phyloP scores from a whole-genome alignment of 2,329 filamentous ascomycete genomes.

The Calonectria naviculata region DNA sequence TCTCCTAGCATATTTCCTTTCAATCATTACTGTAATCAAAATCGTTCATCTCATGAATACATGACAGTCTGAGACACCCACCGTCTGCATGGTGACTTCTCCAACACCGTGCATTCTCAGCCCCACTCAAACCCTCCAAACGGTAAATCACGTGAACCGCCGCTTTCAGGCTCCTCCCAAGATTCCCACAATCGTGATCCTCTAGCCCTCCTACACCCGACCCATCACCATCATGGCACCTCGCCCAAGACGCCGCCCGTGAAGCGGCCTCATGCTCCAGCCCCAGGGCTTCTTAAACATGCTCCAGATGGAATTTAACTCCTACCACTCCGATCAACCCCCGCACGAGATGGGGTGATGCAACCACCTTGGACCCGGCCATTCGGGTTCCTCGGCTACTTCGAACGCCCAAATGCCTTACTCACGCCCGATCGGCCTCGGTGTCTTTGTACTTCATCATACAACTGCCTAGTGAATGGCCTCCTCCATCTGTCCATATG shows the following conservation, averaged over 20 bases:
- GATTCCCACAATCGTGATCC: slow-evolving; percentile 37
- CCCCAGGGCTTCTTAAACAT: not conserved
- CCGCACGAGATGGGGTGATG: slow-evolving; percentile 13
- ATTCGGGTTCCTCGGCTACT: slow-evolving; percentile 11
- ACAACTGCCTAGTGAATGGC: not conserved
- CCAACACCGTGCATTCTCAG: not conserved
- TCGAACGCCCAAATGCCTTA: slow-evolving; percentile 11
- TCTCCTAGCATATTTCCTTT: not conserved
- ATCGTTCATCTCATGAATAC: too few species aligned
- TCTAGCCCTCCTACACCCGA: slow-evolving; percentile 35
- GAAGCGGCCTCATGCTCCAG: slow-evolving; percentile 17
- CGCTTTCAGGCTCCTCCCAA: slow-evolving; percentile 27
- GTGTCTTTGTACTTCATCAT: not conserved
- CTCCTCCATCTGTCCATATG: not conserved
- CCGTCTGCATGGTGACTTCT: not conserved
- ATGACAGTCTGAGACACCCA: not conserved
- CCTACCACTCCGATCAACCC: slow-evolving; percentile 3
- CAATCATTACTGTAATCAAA: not conserved
- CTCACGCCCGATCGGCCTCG: slow-evolving; percentile 1
- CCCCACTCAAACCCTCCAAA: not conserved
- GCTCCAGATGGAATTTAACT: not conserved
- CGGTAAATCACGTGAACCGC: slow-evolving; percentile 31
- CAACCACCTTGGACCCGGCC: slow-evolving; percentile 3
- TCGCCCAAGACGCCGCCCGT: slow-evolving; percentile 18
- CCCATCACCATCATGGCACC: slow-evolving; percentile 29